Evolutionary conservation across 192 early-diverging fungal species (phyloP), one percentile per base, ranked within the genome.

Genomic region (Lunasporangiospora selenospora): DNA sequence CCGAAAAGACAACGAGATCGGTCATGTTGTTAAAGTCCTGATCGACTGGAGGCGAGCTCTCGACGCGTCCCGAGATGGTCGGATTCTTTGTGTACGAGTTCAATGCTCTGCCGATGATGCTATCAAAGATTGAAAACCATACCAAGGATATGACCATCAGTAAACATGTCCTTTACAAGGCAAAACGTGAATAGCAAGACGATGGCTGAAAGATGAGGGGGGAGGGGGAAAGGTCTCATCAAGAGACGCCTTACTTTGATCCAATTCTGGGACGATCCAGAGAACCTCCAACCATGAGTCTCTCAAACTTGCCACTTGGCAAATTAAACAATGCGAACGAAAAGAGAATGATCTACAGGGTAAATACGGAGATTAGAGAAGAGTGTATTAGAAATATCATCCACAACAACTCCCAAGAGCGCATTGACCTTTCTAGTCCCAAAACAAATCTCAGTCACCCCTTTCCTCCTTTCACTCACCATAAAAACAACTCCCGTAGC

Each of bases 271-370:
- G 53, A 40, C 78, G 77, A 21, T 53, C 55, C 31, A 59, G 19
- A 5, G 75, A 69, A 16, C 78, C 82, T 21, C 82, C 82, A 7
- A 83, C 82, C 45, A 80, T 83, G 6, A 83, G 58, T 11, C 65
- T 80, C 41, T 79, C 73, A 0, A 69, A 42, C 10, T 62, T 79
- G 27, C 75, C 75, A 0, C 77, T 37, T 0, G 92, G 92, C 51
- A 95, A 65, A 42, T 89, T 86, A 38, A 95, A 87, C 60, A 93
- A 44, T 32, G 90, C 89, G 70, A 95, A 91, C 37, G 93, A 95
- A 58, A 95, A 92, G 27, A 95, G 65, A 42, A 93, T 79, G 10
- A 89, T 88, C 93, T 92, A 80, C 21, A 8, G 37, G 61, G 3
- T 18, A 37, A 39, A 27, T 26, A 18, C 37, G 23, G 15, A 36